Conservation (phyloP, 345 rosid genomes). For the thale cress (Arabidopsis thaliana) region DNA sequence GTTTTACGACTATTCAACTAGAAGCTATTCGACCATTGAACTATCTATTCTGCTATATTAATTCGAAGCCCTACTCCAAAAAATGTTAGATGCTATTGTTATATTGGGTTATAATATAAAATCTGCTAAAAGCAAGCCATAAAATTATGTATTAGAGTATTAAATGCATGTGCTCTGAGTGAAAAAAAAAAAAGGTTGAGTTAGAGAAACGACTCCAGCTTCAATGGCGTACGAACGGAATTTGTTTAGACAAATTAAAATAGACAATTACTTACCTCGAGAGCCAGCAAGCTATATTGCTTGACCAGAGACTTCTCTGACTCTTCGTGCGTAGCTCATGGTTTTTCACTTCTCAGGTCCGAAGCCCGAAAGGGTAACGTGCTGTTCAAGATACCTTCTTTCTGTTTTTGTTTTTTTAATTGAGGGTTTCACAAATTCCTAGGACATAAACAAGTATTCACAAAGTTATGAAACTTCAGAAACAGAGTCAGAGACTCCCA, state of each 20-base stretch:
- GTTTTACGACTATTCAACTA: not conserved
- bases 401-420: not conserved
- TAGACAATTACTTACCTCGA: constrained; percentile 29
- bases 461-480: constrained; percentile 16
- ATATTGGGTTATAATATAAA: not conserved
- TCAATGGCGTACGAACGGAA: constrained; percentile 35
- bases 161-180: constrained; percentile 23
- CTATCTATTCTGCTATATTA: not conserved
- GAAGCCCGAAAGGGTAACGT: constrained; percentile 39
- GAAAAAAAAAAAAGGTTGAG: constrained; percentile 8
- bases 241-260: not conserved
- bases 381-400: constrained; percentile 19
- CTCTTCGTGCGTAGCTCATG: constrained; percentile 30
- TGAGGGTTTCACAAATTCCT: constrained; percentile 12
- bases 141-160: not conserved
- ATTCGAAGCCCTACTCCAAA: not conserved
- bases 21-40: not conserved
- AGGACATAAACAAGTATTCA: constrained; percentile 32
- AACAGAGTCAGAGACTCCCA: constrained; percentile 31
- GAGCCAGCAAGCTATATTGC: constrained; percentile 23
- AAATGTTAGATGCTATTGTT: not conserved
- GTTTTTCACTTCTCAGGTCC: constrained; percentile 12
- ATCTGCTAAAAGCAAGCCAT: not conserved
- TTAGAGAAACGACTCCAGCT: constrained; percentile 32
- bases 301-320: constrained; percentile 35